Evolutionary conservation across 768 basidiomycete genomes (phyloP).

Genomic region (Tephrocybe sp.): DNA sequence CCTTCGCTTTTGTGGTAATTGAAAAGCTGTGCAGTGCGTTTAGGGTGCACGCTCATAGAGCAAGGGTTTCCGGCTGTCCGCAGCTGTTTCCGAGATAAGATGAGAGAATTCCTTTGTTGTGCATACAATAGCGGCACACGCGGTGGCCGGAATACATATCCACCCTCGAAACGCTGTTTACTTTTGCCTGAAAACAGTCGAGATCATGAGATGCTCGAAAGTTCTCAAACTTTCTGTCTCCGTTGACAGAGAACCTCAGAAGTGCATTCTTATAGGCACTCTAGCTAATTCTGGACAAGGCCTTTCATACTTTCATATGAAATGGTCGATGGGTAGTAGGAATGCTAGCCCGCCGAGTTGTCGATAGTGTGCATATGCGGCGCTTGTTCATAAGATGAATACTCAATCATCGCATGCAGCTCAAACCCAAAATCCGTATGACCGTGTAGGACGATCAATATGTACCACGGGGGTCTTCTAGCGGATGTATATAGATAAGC

Average conservation of each 20-base stretch:
- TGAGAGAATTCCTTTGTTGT: neutral
- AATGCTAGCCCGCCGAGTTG: too few relatives aligned
- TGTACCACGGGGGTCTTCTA: too few relatives aligned
- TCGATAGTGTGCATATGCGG: too few relatives aligned
- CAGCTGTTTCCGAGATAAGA: neutral
- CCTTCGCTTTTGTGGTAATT: neutral
- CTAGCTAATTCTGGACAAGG: neutral
- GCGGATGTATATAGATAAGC: too few relatives aligned
- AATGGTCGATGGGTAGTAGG: too few relatives aligned
- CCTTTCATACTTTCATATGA: too few relatives aligned
- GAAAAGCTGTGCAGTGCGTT: conserved; percentile 12
- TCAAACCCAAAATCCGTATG: too few relatives aligned
- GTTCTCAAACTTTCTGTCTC: neutral
- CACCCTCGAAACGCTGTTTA: conserved; percentile 1
- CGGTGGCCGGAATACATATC: neutral
- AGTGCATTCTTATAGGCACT: neutral
- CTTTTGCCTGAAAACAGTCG: neutral
- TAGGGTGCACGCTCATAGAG: neutral
- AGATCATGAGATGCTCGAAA: neutral
- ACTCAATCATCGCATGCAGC: too few relatives aligned
- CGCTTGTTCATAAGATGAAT: too few relatives aligned
- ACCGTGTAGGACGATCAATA: too few relatives aligned
- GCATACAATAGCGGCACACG: neutral
- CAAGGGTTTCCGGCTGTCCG: neutral
- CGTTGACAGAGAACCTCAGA: too few relatives aligned